phyloP scores from a whole-genome alignment of 768 basidiomycete species.

The Scleroderma bovista region DNA sequence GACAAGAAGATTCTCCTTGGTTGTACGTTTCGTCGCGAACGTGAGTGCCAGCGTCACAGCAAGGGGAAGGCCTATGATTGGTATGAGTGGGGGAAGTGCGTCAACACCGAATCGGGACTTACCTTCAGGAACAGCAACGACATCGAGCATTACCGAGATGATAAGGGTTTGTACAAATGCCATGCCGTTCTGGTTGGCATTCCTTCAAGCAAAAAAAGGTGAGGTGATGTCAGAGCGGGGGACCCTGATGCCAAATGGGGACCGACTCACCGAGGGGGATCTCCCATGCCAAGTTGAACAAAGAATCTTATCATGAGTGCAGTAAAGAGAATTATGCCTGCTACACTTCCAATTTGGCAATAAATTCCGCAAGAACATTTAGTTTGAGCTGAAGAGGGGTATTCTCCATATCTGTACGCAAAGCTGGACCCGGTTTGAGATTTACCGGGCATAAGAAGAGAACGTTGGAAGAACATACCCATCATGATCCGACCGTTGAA shows the following conservation, averaged over 20 bases:
- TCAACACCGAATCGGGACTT: conserved; percentile 3
- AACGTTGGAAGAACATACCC: conserved; percentile 46
- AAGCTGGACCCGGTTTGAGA: conserved; percentile 42
- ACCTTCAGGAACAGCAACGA: conserved; percentile 87
- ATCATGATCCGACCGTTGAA: conserved; percentile 99
- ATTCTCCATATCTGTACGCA: conserved; percentile 80
- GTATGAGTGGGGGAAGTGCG: not conserved
- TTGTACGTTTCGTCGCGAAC: conserved; percentile 99
- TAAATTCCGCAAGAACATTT: conserved; percentile 89
- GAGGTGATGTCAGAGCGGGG: not conserved
- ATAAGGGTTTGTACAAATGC: conserved; percentile 91
- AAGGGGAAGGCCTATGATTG: conserved; percentile 69
- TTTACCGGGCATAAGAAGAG: not conserved
- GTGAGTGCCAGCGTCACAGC: conserved; percentile 95
- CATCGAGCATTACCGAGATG: conserved; percentile 88
- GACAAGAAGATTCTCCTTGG: conserved; percentile 88
- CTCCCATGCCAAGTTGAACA: conserved; percentile 66
- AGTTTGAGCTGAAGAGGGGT: conserved; percentile 94
- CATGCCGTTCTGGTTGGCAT: conserved; percentile 78
- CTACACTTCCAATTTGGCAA: conserved; percentile 86
- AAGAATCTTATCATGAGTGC: conserved; percentile 94
- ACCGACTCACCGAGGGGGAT: conserved; percentile 48
- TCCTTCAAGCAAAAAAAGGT: conserved; percentile 35
- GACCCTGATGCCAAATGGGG: not conserved
- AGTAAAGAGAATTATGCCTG: conserved; percentile 75